These are phyloP conservation scores for Fusarium paranaense DNA, from an alignment of 2,329 filamentous ascomycete genomes.

Conservation along the genomic window DNA sequence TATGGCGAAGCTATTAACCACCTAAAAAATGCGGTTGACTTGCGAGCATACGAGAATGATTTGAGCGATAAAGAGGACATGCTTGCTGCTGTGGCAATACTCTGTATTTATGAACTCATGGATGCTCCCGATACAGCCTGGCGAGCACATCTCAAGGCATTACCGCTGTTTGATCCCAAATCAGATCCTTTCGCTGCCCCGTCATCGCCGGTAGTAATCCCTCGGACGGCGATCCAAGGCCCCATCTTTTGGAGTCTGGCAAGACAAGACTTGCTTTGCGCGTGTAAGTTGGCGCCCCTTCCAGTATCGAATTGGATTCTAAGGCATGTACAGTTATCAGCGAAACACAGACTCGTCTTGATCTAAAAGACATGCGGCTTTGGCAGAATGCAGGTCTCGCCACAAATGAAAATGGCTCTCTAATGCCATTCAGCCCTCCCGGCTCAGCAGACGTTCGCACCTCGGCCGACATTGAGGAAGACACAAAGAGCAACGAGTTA, in stretches of 20 bases:
- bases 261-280: constrained; percentile 34
- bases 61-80: constrained; percentile 54
- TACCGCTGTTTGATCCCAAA: constrained; percentile 69
- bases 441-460: constrained; percentile 54
- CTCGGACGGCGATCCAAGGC: constrained; percentile 32
- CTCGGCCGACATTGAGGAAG: constrained; percentile 68
- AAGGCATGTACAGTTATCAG: constrained; percentile 23
- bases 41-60: constrained; percentile 55
- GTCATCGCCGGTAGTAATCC: constrained; percentile 27
- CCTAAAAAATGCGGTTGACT: constrained; percentile 28
- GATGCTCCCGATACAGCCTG: constrained; percentile 72
- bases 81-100: constrained; percentile 72
- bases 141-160: constrained; percentile 73
- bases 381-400: constrained; percentile 74
- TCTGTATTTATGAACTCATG: constrained; percentile 77
- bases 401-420: constrained; percentile 46
- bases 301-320: rapidly evolving
- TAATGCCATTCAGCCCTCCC: constrained; percentile 49
- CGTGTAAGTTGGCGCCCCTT: constrained; percentile 10
- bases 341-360: constrained; percentile 50
- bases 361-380: constrained; percentile 70
- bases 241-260: constrained; percentile 43
- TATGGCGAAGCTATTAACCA: constrained; percentile 37
- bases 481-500: constrained; percentile 72
- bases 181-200: constrained; percentile 31